phyloP scores from a whole-genome alignment of 2,329 filamentous ascomycete genomes.

The Gnomoniopsis sp. region DNA sequence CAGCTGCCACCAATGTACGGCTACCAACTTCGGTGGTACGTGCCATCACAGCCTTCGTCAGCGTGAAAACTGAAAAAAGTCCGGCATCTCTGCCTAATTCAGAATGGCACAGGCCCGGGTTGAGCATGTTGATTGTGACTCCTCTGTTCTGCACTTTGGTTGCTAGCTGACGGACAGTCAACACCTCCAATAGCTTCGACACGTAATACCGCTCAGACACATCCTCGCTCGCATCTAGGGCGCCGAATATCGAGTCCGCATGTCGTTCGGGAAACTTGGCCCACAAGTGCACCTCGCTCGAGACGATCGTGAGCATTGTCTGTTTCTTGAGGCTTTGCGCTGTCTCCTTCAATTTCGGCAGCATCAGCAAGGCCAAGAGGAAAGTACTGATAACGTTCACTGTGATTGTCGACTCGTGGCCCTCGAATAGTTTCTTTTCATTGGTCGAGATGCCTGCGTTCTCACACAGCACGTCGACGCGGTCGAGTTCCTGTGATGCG shows the following conservation, averaged over 20 bases:
- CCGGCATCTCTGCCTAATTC: slow-evolving; percentile 11
- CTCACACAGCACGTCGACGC: slow-evolving; percentile 41
- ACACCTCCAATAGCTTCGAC: slow-evolving; percentile 13
- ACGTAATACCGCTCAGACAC: slow-evolving; percentile 3
- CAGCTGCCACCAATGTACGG: slow-evolving; percentile 39
- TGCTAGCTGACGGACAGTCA: slow-evolving; percentile 4
- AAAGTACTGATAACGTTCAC: slow-evolving; percentile 30
- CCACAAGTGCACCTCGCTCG: slow-evolving; percentile 8
- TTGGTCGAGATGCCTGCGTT: slow-evolving; percentile 40
- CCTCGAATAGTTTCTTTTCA: slow-evolving; percentile 35
- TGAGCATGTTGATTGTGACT: slow-evolving; percentile 33
- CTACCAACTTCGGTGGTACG: slow-evolving; percentile 45
- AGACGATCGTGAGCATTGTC: slow-evolving; percentile 9
- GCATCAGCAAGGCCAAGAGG: slow-evolving; percentile 41
- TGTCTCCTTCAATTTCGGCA: slow-evolving; percentile 41
- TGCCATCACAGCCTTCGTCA: slow-evolving; percentile 34
- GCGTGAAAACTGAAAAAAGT: slow-evolving; percentile 7
- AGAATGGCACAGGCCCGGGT: slow-evolving; percentile 39
- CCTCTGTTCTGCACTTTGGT: background rate
- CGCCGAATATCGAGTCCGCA: background rate
- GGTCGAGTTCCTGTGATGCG: slow-evolving; percentile 28
- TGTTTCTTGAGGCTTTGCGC: slow-evolving; percentile 11
- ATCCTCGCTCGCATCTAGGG: slow-evolving; percentile 6
- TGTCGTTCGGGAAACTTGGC: slow-evolving; percentile 2
- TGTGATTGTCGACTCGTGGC: slow-evolving; percentile 46